phyloP scores from a whole-genome alignment of 352 stramenopile species.

The Globisporangium nagaii region DNA sequence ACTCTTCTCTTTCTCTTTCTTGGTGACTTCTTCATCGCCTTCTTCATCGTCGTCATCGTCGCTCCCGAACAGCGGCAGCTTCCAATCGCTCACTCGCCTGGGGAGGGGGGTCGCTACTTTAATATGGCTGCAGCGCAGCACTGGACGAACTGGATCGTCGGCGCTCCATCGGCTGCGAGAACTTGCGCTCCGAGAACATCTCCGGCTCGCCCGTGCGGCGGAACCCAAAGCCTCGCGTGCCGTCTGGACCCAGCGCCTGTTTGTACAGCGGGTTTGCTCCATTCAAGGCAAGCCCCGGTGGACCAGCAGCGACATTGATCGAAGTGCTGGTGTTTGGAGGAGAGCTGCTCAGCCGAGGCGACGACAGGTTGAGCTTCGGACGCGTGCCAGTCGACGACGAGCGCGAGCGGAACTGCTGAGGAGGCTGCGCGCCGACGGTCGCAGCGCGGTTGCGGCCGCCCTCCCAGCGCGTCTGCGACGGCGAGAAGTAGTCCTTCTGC shows the following conservation, averaged over 20 bases:
- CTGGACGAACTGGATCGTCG: constrained; percentile 72
- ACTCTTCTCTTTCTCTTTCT: too few species aligned
- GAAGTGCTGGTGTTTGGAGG: constrained; percentile 27
- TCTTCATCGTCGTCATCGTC: too few species aligned
- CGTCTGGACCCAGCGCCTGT: constrained; percentile 72
- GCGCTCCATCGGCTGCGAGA: constrained; percentile 42
- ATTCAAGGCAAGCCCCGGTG: constrained; percentile 31
- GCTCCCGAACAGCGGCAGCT: too few species aligned
- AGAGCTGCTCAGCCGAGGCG: constrained; percentile 49
- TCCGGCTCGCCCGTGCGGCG: constrained; percentile 62
- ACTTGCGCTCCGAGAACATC: constrained; percentile 56
- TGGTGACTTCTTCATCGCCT: too few species aligned
- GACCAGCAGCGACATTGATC: constrained; percentile 15
- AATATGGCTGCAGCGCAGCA: constrained; percentile 19
- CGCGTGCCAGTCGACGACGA: constrained; percentile 58
- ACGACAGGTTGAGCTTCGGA: constrained; percentile 56
- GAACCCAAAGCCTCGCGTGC: constrained; percentile 74
- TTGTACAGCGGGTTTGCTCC: constrained; percentile 62
- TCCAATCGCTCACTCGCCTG: too few species aligned
- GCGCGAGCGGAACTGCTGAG: constrained; percentile 40
- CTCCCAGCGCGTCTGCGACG: constrained; percentile 47
- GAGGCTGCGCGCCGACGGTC: constrained; percentile 35
- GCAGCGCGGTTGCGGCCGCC: constrained; percentile 44
- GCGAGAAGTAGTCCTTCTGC: constrained; percentile 56
- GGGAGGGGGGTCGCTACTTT: too few species aligned